Evolutionary conservation across 2,329 filamentous ascomycete species (phyloP).

Genomic region (Aspergillus sp.): DNA sequence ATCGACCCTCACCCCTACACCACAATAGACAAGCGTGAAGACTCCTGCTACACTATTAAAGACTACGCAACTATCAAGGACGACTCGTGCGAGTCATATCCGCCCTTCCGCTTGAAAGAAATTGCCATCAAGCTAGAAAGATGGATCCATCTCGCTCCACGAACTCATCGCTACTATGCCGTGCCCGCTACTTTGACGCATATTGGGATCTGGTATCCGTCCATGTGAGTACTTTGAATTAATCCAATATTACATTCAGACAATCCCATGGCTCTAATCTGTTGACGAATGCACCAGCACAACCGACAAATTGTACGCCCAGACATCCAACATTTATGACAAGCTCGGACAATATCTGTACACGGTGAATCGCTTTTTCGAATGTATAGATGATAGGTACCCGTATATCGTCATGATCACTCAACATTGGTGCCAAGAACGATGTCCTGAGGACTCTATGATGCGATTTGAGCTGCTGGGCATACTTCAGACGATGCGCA

Average conservation of each 20-base stretch:
- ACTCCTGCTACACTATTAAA: not conserved
- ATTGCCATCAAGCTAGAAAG: not conserved
- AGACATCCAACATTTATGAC: not conserved
- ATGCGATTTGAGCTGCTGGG: not conserved
- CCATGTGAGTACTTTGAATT: too few species aligned
- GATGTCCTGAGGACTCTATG: not conserved
- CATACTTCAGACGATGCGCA: not conserved
- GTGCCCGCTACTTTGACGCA: too few species aligned
- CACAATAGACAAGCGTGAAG: not conserved
- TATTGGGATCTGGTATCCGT: too few species aligned
- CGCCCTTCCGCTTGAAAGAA: not conserved
- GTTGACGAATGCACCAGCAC: too few species aligned
- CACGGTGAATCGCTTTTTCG: not conserved
- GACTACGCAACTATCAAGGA: not conserved
- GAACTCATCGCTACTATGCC: too few species aligned
- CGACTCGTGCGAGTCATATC: not conserved
- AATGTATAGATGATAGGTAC: not conserved
- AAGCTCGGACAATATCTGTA: not conserved
- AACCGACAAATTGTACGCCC: too few species aligned
- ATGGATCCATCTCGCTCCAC: not conserved
- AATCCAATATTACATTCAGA: too few species aligned
- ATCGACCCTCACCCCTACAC: not conserved
- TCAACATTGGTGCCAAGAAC: not conserved
- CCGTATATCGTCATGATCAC: not conserved
- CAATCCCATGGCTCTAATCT: too few species aligned